phyloP scores from a whole-genome alignment of 495 filamentous ascomycete genomes.

The Lophiostoma macrostomum region DNA sequence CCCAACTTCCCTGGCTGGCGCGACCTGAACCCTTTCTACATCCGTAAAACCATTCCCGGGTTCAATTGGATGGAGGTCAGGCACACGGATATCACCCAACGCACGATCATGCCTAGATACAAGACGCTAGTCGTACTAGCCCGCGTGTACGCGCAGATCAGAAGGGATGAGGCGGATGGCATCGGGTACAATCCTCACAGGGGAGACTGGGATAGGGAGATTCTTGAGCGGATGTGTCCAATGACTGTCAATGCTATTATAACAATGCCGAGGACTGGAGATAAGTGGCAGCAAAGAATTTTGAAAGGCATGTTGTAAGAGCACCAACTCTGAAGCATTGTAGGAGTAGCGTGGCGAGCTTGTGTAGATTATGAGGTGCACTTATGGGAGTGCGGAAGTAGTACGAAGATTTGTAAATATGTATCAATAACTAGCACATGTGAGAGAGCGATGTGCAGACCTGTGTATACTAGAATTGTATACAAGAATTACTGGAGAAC shows the following conservation, averaged over 20 bases:
- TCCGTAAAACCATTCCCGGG: constrained; percentile 8
- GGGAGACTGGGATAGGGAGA: constrained; percentile 19
- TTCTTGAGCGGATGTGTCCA: constrained; percentile 42
- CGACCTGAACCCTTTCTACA: constrained; percentile 6
- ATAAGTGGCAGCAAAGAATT: constrained; percentile 46
- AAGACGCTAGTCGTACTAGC: constrained; percentile 55
- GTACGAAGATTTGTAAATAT: too few relatives aligned
- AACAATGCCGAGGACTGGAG: constrained; percentile 51
- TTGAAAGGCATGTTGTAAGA: too few relatives aligned
- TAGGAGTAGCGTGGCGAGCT: too few relatives aligned
- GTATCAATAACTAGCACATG: too few relatives aligned
- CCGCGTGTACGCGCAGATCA: constrained; percentile 46
- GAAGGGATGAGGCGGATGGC: constrained; percentile 39
- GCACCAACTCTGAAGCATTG: too few relatives aligned
- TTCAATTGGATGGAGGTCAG: constrained; percentile 43
- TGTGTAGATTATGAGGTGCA: too few relatives aligned
- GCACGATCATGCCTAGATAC: constrained; percentile 42
- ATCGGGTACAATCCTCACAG: constrained; percentile 27
- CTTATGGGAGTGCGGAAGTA: too few relatives aligned
- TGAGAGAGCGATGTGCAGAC: too few relatives aligned
- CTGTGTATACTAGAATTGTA: too few relatives aligned
- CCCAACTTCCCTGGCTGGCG: constrained; percentile 70
- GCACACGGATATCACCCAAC: background rate
- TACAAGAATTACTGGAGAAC: too few relatives aligned
- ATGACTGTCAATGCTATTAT: constrained; percentile 51